phyloP scores from a whole-genome alignment of 2,329 filamentous ascomycete species.

The Nemania abortiva region DNA sequence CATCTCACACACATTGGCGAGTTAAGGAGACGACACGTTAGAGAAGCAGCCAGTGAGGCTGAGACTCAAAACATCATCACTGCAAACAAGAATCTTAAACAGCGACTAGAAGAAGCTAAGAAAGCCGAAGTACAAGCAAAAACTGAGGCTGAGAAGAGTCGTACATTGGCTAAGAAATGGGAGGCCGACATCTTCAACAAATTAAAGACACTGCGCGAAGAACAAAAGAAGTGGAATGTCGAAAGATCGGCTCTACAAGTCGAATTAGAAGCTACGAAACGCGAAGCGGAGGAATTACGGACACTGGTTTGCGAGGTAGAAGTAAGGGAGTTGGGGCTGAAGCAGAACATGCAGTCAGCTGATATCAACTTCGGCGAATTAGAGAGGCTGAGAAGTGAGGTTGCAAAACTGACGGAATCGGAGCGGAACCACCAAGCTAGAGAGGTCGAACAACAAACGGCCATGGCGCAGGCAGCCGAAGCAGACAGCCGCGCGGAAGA shows the following conservation, averaged over 20 bases:
- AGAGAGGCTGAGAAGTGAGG: slow-evolving; percentile 68
- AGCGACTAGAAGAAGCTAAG: slow-evolving; percentile 79
- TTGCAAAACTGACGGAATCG: slow-evolving; percentile 69
- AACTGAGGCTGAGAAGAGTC: slow-evolving; percentile 78
- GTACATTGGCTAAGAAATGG: slow-evolving; percentile 81
- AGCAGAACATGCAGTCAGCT: slow-evolving; percentile 73
- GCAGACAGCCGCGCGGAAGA: slow-evolving; percentile 70
- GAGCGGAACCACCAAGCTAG: slow-evolving; percentile 73
- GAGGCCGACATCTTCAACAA: slow-evolving; percentile 78
- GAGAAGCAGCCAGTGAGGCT: slow-evolving; percentile 81
- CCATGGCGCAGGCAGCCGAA: slow-evolving; percentile 68
- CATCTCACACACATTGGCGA: slow-evolving; percentile 86
- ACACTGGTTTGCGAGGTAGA: slow-evolving; percentile 76
- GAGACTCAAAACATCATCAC: slow-evolving; percentile 86
- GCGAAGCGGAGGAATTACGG: slow-evolving; percentile 74
- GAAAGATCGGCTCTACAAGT: slow-evolving; percentile 69
- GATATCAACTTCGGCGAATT: slow-evolving; percentile 72
- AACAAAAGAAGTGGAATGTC: slow-evolving; percentile 72
- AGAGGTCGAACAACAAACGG: slow-evolving; percentile 69
- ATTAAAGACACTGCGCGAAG: slow-evolving; percentile 74
- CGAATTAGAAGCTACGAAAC: slow-evolving; percentile 68
- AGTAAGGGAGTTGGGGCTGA: slow-evolving; percentile 72
- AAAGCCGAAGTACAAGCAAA: slow-evolving; percentile 76
- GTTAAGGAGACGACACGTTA: slow-evolving; percentile 78
- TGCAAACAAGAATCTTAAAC: slow-evolving; percentile 78